phyloP scores from a whole-genome alignment of 441 rosid species.

The Daphne laureola region DNA sequence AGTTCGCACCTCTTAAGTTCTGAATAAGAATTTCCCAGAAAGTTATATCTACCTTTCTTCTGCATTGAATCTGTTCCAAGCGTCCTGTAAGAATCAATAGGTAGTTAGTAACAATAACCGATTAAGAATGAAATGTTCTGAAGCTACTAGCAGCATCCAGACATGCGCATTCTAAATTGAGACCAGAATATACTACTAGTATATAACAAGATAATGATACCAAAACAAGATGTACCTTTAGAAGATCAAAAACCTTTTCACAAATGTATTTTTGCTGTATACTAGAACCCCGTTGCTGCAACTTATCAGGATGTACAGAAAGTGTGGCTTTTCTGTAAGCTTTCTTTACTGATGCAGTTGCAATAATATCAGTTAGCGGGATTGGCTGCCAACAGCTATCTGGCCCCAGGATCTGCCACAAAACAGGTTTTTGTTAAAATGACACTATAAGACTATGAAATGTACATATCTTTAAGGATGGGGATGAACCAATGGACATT shows the following conservation, averaged over 20 bases:
- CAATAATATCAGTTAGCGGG: slow-evolving; percentile 68
- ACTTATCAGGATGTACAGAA: slow-evolving; percentile 89
- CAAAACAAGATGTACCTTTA: slow-evolving; percentile 43
- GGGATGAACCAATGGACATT: no score
- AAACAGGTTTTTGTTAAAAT: no score
- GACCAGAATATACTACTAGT: no score
- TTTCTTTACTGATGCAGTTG: slow-evolving; percentile 74
- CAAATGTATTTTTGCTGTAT: slow-evolving; percentile 85
- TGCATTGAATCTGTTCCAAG: slow-evolving; percentile 80
- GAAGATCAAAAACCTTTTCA: slow-evolving; percentile 95
- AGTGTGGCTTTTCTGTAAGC: slow-evolving; percentile 94
- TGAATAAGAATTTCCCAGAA: no score
- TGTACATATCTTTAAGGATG: no score
- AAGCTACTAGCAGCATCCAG: no score
- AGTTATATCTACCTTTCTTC: slow-evolving; percentile 45
- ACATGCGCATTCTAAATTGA: background rate
- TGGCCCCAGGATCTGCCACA: slow-evolving; percentile 75
- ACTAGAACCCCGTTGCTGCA: slow-evolving; percentile 95
- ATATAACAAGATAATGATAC: no score
- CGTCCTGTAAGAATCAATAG: slow-evolving; percentile 37
- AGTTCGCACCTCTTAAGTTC: no score
- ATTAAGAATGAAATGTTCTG: no score
- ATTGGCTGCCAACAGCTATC: slow-evolving; percentile 93
- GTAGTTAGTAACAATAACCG: background rate
- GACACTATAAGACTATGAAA: no score